Evolutionary conservation across 176 grass and related monocot genomes (phyloP), one percentile per base, ranked within the genome.

Genomic region (Ananas comosus): DNA sequence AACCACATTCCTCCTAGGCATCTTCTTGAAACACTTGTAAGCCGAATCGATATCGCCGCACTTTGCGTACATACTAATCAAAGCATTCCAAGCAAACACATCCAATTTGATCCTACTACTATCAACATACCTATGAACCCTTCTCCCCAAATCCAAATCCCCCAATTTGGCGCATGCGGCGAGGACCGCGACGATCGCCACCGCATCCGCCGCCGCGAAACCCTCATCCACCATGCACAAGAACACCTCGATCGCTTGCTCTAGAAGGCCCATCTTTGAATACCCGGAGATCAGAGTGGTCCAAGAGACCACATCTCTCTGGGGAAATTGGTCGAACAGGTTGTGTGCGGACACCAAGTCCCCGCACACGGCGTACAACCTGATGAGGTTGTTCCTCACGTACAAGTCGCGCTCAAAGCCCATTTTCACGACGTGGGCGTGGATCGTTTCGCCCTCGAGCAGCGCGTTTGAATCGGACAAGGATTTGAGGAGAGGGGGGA

Each of bases 1-100:
- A n/a, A 85, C 79, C 14, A 83, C 69, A 66, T 78, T 83, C 84
- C 58, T 64, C 10, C 2, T 16, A 10, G 64, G 68, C 71, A 88
- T 88, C 16, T 23, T 3, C 53, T 74, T 14, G 64, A 96, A 96
- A 28, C 49, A 75, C 51, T 82, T 23, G 24, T 63, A 79, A 10
- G 88, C 91, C 16, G 79, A 50, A n/a, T 63, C 51, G 19, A 76
- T 21, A 52, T 91, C 77, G 18, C 82, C 91, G 64, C 88, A 96
- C 73, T 82, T 91, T 50, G 80, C 68, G 65, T 91, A 91, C 91
- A 96, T 96, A 42, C 83, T 75, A 9, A 96, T 56, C 14, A 96
- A 72, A 47, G 91, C 82, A 65, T 96, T 96, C 73, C 82, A 88
- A 2, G 83, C 82, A 53, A 91, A 84, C 48, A 68, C 77, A 13